These are phyloP conservation scores for Pleurotus ostreatus DNA, from an alignment of 768 basidiomycete genomes.

Conservation along the genomic window DNA sequence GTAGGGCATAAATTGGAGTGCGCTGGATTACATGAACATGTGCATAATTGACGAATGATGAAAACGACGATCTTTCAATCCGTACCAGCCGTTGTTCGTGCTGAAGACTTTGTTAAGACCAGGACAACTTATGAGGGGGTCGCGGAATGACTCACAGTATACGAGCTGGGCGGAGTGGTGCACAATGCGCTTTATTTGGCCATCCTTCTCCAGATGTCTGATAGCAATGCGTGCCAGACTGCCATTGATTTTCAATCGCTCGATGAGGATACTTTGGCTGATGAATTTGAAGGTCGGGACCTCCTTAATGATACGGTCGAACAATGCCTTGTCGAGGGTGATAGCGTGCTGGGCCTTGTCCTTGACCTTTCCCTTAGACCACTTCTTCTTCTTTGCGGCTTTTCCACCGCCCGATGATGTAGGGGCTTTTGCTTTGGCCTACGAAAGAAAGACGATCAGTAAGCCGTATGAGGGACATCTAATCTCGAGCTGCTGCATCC, in stretches of 20 bases:
- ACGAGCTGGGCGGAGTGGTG: slow-evolving; percentile 93
- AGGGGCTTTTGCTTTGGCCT: slow-evolving; percentile 82
- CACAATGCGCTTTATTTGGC: slow-evolving; percentile 91
- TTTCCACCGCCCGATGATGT: slow-evolving; percentile 75
- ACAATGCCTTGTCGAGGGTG: slow-evolving; percentile 89
- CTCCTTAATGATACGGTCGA: slow-evolving; percentile 95
- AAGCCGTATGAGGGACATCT: slow-evolving; percentile 28
- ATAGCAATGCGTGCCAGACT: slow-evolving; percentile 90
- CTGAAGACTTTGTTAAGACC: slow-evolving; percentile 20
- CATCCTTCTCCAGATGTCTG: slow-evolving; percentile 89
- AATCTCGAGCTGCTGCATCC: slow-evolving; percentile 31
- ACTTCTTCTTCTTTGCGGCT: slow-evolving; percentile 99
- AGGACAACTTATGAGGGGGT: not conserved
- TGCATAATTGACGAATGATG: slow-evolving; percentile 20
- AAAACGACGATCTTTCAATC: slow-evolving; percentile 31
- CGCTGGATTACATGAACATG: slow-evolving; percentile 26
- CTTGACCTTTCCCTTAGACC: slow-evolving; percentile 99
- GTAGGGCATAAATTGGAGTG: slow-evolving; percentile 4
- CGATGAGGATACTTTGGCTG: slow-evolving; percentile 96
- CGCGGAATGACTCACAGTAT: slow-evolving; percentile 72
- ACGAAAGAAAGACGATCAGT: slow-evolving; percentile 18
- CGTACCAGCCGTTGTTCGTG: slow-evolving; percentile 44
- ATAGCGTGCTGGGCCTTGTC: slow-evolving; percentile 99
- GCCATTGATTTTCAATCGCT: slow-evolving; percentile 96
- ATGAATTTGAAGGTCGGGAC: slow-evolving; percentile 99